phyloP scores from a whole-genome alignment of 2,329 filamentous ascomycete species.

The Onygenales sp. region DNA sequence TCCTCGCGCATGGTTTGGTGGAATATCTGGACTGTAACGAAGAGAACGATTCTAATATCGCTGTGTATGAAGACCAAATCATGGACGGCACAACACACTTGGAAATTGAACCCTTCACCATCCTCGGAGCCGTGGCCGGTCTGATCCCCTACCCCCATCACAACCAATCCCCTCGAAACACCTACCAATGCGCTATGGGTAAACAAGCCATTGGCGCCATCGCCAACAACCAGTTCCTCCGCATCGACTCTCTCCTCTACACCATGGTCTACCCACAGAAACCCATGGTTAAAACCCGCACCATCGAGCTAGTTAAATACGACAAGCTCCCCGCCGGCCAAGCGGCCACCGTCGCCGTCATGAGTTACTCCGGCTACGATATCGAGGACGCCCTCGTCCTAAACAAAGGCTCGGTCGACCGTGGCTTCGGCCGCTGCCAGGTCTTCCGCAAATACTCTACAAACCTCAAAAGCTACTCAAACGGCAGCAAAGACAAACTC shows the following conservation, averaged over 20 bases:
- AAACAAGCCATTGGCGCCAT: constrained; percentile 99
- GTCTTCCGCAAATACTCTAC: constrained; percentile 94
- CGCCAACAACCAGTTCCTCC: constrained; percentile 93
- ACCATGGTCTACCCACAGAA: constrained; percentile 96
- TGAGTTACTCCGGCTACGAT: constrained; percentile 99
- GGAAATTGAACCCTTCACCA: constrained; percentile 96
- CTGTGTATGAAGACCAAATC: constrained; percentile 79
- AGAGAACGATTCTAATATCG: constrained; percentile 91
- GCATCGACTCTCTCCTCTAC: constrained; percentile 92
- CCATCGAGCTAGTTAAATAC: constrained; percentile 92
- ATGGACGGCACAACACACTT: constrained; percentile 79
- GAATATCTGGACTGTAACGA: constrained; percentile 98
- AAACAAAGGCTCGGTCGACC: constrained; percentile 91
- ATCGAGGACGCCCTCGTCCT: constrained; percentile 96
- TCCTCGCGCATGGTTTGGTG: constrained; percentile 77
- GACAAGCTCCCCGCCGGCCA: constrained; percentile 95
- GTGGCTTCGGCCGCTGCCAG: constrained; percentile 92
- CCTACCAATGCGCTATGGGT: constrained; percentile 99
- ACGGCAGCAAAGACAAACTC: constrained; percentile 57
- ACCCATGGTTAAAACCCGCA: constrained; percentile 94
- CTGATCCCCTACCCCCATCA: constrained; percentile 97
- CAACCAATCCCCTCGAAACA: constrained; percentile 97
- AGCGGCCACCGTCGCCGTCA: constrained; percentile 94
- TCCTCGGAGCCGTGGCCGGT: constrained; percentile 88
- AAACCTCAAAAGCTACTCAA: constrained; percentile 80